phyloP scores from a whole-genome alignment of 805 yeast genomes.

The Scheffersomyces spartinae region DNA sequence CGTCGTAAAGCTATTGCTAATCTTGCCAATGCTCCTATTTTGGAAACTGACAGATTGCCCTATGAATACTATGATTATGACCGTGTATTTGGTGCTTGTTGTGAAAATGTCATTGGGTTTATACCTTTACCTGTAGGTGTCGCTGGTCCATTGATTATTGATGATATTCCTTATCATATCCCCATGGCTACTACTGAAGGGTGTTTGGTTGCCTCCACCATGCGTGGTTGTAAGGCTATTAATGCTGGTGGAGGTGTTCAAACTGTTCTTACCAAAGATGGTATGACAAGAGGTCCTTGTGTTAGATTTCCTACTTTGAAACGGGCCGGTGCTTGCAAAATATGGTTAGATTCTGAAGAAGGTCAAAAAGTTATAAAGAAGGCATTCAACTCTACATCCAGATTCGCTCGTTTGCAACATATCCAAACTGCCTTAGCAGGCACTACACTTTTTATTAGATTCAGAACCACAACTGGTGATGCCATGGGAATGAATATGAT shows the following conservation, averaged over 20 bases:
- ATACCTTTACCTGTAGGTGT: slow-evolving; percentile 96
- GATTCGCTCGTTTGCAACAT: slow-evolving; percentile 91
- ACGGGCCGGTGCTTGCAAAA: slow-evolving; percentile 89
- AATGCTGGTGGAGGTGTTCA: slow-evolving; percentile 94
- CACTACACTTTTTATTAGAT: slow-evolving; percentile 73
- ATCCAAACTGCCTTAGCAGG: slow-evolving; percentile 94
- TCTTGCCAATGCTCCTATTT: slow-evolving; percentile 69
- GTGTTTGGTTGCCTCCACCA: slow-evolving; percentile 93
- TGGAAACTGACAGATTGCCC: slow-evolving; percentile 66
- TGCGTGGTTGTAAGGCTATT: slow-evolving; percentile 98
- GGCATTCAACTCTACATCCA: slow-evolving; percentile 92
- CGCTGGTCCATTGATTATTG: slow-evolving; percentile 92
- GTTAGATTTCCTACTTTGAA: slow-evolving; percentile 72
- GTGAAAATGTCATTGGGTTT: slow-evolving; percentile 96
- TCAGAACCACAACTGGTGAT: slow-evolving; percentile 98
- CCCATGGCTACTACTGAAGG: slow-evolving; percentile 99
- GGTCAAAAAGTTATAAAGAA: slow-evolving; percentile 74
- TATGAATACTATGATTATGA: slow-evolving; percentile 80
- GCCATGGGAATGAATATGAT: slow-evolving; percentile 99
- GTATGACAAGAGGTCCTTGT: slow-evolving; percentile 99
- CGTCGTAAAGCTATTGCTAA: slow-evolving; percentile 90
- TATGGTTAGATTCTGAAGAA: slow-evolving; percentile 93
- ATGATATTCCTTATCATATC: slow-evolving; percentile 77
- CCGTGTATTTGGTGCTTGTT: slow-evolving; percentile 96
- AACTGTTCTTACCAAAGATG: slow-evolving; percentile 88